These are phyloP conservation scores for Nepenthes gracilis DNA, from an alignment of 148 eudicot genomes.

Conservation along the genomic window DNA sequence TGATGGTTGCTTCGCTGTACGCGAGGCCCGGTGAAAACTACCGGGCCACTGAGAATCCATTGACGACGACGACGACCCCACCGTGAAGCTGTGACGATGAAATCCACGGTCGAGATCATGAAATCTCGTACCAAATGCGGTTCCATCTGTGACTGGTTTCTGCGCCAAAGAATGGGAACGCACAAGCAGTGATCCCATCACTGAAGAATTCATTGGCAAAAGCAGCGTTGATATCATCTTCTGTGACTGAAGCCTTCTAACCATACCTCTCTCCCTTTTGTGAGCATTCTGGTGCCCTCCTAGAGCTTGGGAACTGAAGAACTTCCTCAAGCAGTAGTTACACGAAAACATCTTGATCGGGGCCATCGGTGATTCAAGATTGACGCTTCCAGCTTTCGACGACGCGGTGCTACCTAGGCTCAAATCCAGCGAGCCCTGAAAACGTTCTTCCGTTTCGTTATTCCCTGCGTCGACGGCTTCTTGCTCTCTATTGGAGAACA, in stretches of 20 bases:
- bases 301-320: constrained; percentile 71
- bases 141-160: constrained; percentile 21
- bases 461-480: background rate
- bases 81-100: constrained; percentile 8
- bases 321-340: constrained; percentile 62
- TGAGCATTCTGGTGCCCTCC: constrained; percentile 50
- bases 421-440: constrained; percentile 37
- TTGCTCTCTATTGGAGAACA: constrained; percentile 19
- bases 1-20: constrained; percentile 11
- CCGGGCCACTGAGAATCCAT: constrained; percentile 45
- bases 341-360: constrained; percentile 48
- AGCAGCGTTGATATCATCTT: constrained; percentile 32
- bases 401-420: constrained; percentile 18
- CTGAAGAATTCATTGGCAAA: constrained; percentile 15
- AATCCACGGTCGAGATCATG: constrained; percentile 7
- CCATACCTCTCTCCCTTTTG: constrained; percentile 33
- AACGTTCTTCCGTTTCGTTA: constrained; percentile 3
- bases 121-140: constrained; percentile 14
- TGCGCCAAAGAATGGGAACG: constrained; percentile 51
- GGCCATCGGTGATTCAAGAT: constrained; percentile 12
- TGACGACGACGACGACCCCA: constrained; percentile 11
- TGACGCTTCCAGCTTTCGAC: constrained; percentile 5
- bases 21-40: constrained; percentile 28
- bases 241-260: constrained; percentile 41
- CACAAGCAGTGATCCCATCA: constrained; percentile 49